Base-by-base conservation (phyloP, 1,139 yeast species). In the Kazachstania sp. region DNA sequence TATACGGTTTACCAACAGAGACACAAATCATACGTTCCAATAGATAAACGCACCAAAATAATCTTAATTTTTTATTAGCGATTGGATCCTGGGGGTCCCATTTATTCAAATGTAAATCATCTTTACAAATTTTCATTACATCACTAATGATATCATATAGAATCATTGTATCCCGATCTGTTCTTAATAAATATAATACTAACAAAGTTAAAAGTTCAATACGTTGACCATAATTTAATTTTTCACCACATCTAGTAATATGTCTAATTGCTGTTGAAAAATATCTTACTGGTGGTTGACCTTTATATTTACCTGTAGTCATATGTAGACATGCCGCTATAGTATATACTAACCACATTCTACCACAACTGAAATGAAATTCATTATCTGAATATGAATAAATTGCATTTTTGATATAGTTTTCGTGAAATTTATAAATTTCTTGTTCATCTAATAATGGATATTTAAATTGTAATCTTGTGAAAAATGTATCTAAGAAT, bases 1-100 rank as follows among this genome's bases (percentile, higher is more conserved):
- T 63, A 53, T 74, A 76, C 1, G 76, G 74, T 54, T 74, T 73
- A 7, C 81, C 79, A 15, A 78, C 77, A 3, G 81, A 75, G 28
- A 77, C 72, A 32, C 78, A 72, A 44, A 77, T 74, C 63, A 78
- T 70, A 53, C 81, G 70, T 55, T 78, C 83, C 39, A 77, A 56
- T 30, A 75, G 55, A 57, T 77, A 78, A 13, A 74, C 72, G 53
- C 79, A 75, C 83, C 83, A 78, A 65, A 79, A 78, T 19, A 75
- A 63, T 50, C 82, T 69, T 60, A 75, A 61, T 52, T 69, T 70
- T 39, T 68, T 63, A 51, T 72, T 71, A 37, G 54, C 56, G 37
- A 50, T 49, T 9, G 54, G 52, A 44, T 63, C 61, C 48, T 72
- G 68, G 0, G 71, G 57, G 41, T 59, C 60, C 46, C 68, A 59